Evolutionary conservation across 2,329 filamentous ascomycete genomes (phyloP), one percentile per base, ranked within the genome.

Genomic region (Cordyceps javanica): DNA sequence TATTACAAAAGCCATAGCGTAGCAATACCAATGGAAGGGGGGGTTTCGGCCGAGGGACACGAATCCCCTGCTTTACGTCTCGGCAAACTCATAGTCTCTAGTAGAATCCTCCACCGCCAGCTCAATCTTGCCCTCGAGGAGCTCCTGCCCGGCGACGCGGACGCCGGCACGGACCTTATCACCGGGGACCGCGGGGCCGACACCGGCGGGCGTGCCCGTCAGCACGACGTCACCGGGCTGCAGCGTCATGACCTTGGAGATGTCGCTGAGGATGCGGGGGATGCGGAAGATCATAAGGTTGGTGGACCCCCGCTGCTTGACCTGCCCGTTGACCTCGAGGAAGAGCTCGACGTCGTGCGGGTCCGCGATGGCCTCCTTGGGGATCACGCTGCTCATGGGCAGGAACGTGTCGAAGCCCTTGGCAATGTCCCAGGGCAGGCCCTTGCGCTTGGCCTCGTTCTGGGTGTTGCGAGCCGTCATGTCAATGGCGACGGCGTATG

Each of bases 381-480:
- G 78, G 66, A 99, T 95, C 57, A 90, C 79, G 62, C 87, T 78
- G 71, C 88, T 90, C 68, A 99, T 82, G 59, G 94, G 94, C 53
- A 96, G 81, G 78, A 99, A 99, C 3, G 94, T 97, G 73, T 99
- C 94, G 71, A 97, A 99, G 48, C 94, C 94, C 78, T 99, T 99
- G 65, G 90, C 88, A 64, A 97, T 97, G 67, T 87, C 86, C 94
- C 94, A 99, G 8, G 94, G 94, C 16, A 97, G 85, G 36, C 94
- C 91, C 79, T 94, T 96, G 76, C 89, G 91, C 83, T 97, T 99
- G 63, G 93, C 93, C 77, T 97, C 91, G 66, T 96, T 90, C 75
- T 99, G 94, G 7, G 90, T 84, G 73, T 97, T 97, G 63, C 94
- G 89, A 1, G 89, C 94, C 10, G 94, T 99, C 90, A 99, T 95